Conservation (phyloP, 1,139 yeast genomes). For the Suhomyces kunorum region DNA sequence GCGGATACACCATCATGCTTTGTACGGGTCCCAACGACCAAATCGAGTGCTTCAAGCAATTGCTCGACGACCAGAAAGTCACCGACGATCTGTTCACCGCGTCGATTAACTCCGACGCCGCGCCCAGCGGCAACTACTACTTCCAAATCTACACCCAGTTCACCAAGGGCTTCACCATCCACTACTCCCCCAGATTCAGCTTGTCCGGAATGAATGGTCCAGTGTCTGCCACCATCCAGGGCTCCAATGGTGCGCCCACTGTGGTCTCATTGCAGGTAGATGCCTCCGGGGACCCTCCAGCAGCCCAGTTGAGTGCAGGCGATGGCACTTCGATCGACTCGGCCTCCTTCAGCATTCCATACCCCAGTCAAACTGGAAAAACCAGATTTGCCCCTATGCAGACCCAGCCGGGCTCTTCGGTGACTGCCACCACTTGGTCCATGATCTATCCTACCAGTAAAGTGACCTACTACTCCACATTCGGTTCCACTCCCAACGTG, state of each 20-base stretch:
- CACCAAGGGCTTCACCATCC: constrained; percentile 47
- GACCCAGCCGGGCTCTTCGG: constrained; percentile 69
- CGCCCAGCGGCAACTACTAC: constrained; percentile 65
- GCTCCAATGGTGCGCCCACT: constrained; percentile 13
- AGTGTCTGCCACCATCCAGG: constrained; percentile 25
- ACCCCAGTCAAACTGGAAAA: constrained; percentile 72
- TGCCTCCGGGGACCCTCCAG: constrained; percentile 47
- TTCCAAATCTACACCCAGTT: constrained; percentile 60
- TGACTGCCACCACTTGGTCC: constrained; percentile 68
- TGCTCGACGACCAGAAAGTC: constrained; percentile 25
- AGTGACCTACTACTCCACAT: constrained; percentile 54
- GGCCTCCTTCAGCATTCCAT: constrained; percentile 51
- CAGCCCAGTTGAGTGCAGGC: constrained; percentile 34
- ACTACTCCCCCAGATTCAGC: constrained; percentile 67
- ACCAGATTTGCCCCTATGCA: constrained; percentile 91
- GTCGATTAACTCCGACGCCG: constrained; percentile 41
- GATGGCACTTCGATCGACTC: constrained; percentile 31
- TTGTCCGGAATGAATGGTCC: constrained; percentile 74
- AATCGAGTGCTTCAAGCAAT: constrained; percentile 43
- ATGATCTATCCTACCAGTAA: constrained; percentile 65
- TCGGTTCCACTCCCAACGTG: constrained; percentile 45
- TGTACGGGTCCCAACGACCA: constrained; percentile 65
- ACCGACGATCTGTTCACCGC: constrained; percentile 39
- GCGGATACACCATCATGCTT: constrained; percentile 53
- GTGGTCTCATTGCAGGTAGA: constrained; percentile 14